Percentiles rank a stretch among this genome's conserved stretches.
Conservation (phyloP, 1,139 yeast genomes). For the Scheffersomyces cryptocercus region DNA sequence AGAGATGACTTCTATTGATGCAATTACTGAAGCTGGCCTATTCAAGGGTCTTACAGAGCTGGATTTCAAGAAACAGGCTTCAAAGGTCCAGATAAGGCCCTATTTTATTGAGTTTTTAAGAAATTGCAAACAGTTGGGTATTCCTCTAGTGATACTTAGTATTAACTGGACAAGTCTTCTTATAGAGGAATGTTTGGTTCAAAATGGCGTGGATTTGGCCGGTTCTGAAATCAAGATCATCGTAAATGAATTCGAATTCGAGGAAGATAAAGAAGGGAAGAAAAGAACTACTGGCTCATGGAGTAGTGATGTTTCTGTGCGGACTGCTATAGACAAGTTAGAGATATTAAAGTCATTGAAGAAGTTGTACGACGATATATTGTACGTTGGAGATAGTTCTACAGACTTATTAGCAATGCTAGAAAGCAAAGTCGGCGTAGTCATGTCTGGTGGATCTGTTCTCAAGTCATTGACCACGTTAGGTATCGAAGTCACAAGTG, state of each 20-base stretch:
- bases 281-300: constrained; percentile 42
- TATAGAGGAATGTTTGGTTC: constrained; percentile 41
- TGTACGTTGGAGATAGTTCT: constrained; percentile 67
- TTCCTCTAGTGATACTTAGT: constrained; percentile 54
- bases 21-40: constrained; percentile 38
- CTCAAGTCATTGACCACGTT: constrained; percentile 10
- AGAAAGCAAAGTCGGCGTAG: constrained; percentile 51
- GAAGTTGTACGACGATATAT: constrained; percentile 16
- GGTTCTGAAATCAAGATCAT: constrained; percentile 23
- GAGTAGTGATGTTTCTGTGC: constrained; percentile 23
- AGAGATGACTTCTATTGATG: constrained; percentile 53
- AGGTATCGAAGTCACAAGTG: not conserved
- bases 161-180: constrained; percentile 65
- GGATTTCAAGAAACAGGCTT: constrained; percentile 36
- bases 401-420: constrained; percentile 61
- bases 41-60: constrained; percentile 44
- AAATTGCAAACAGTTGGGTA: constrained; percentile 16
- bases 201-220: constrained; percentile 25
- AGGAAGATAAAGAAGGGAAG: constrained; percentile 16
- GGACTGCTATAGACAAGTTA: constrained; percentile 62
- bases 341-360: constrained; percentile 23
- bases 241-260: constrained; percentile 54
- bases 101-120: constrained; percentile 45
- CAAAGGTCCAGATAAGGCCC: constrained; percentile 37
- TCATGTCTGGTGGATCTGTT: constrained; percentile 37